phyloP scores from a whole-genome alignment of 371 early-diverging fungal species.

The Furculomyces boomerangus region DNA sequence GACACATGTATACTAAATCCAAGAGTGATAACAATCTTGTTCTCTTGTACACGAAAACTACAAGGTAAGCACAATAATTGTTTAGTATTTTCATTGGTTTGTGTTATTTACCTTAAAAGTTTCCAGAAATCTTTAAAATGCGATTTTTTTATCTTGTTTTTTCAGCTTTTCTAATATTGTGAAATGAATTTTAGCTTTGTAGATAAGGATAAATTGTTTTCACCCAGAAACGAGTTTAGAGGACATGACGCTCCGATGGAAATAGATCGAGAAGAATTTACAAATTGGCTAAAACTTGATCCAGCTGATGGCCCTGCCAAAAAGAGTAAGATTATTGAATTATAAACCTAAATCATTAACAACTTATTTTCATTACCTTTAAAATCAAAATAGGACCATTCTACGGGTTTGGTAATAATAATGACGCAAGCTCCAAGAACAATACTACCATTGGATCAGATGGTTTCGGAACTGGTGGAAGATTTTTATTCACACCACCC shows the following conservation, averaged over 20 bases:
- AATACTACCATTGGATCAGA: background rate
- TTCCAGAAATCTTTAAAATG: no score
- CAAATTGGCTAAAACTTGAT: conserved; percentile 1
- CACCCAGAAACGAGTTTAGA: background rate
- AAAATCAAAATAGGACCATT: background rate
- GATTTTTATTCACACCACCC: background rate
- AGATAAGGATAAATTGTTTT: background rate
- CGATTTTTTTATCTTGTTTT: no score
- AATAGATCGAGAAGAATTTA: background rate
- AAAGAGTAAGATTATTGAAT: background rate
- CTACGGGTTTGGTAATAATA: background rate
- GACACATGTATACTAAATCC: no score
- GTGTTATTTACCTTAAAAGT: no score
- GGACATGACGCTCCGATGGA: background rate
- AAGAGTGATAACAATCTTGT: no score
- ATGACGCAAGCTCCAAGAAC: background rate
- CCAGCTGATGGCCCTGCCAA: background rate
- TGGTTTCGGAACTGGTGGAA: background rate
- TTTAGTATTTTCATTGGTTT: no score
- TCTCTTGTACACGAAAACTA: no score
- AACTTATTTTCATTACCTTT: background rate
- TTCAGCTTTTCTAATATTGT: no score
- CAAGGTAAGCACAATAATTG: no score
- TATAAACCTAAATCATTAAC: background rate
- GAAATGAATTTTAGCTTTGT: conserved; percentile 3